Base-by-base conservation (phyloP, 352 stramenopile species). In the Phytophthora quininea region DNA sequence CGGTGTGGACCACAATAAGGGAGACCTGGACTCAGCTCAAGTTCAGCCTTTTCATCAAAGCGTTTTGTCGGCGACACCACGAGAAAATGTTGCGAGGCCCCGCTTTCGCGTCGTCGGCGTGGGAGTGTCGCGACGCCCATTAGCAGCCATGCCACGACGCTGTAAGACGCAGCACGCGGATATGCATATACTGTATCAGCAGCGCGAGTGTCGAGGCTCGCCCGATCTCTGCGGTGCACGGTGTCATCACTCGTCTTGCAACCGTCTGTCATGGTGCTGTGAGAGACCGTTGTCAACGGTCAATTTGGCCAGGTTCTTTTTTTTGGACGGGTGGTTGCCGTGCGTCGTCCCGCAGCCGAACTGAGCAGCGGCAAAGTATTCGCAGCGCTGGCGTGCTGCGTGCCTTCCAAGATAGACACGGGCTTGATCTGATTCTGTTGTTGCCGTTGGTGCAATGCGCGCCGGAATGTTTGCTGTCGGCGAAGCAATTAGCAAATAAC, bases 251-350 rank as follows among this genome's bases (percentile, higher is more conserved):
- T 49, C 29, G 43, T 29, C 43, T n/a, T 29, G 19, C 8, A 49
- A n/a, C 15, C 43, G 43, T n/a, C 4, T 49, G 40, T 47, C 40
- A 47, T 24, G 40, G 6, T 11, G 10, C 10, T 11, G 35, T 40
- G 19, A 24, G 19, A 24, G 19, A 24, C 19, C 19, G 19, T 24
- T 24, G 19, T 24, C 19, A 24, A 24, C 19, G 19, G 19, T 12
- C 47, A 53, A 30, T 6, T 46, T 27, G 6, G 38, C 15, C 2
- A 55, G 64, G 52, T 67, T 63, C 53, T 69, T 69, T 68, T 57
- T 73, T 72, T 73, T 33, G 12, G 40, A 42, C 35, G 35, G 35
- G 35, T 40, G 54, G 42, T n/a, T 48, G 42, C 42, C 7, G 42
- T 45, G 37, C 45, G 35, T 40, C 35, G 35, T 24, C 19, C 19